Evolutionary conservation across 495 filamentous ascomycete genomes (phyloP).

Genomic region (Endocarpon pusillum): DNA sequence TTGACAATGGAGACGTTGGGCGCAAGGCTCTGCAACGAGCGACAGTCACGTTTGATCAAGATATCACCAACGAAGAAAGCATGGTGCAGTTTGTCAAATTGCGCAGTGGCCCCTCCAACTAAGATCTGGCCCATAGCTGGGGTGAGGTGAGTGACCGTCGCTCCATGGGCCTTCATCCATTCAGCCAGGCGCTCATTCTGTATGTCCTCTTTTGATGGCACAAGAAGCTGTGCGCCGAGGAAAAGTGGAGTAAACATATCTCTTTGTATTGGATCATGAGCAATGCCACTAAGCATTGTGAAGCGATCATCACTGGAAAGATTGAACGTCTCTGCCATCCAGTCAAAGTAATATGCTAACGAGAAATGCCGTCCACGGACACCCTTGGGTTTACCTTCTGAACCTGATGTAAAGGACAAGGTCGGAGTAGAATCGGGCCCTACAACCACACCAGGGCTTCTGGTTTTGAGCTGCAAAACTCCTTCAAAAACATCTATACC

Average conservation of each 20-base stretch:
- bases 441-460: slow-evolving; percentile 57
- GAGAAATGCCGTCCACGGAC: slow-evolving; percentile 80
- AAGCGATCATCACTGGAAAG: slow-evolving; percentile 65
- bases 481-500: slow-evolving; percentile 49
- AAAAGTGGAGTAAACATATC: slow-evolving; percentile 94
- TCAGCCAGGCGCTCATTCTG: slow-evolving; percentile 75
- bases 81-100: slow-evolving; percentile 61
- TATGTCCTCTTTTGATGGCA: slow-evolving; percentile 74
- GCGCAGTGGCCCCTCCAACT: slow-evolving; percentile 61
- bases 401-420: slow-evolving; percentile 70
- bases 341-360: slow-evolving; percentile 72
- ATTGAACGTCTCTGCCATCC: slow-evolving; percentile 77
- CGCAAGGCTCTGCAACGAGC: slow-evolving; percentile 59
- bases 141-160: slow-evolving; percentile 81
- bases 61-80: slow-evolving; percentile 94
- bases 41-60: slow-evolving; percentile 72
- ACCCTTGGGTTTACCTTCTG: slow-evolving; percentile 73
- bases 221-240: slow-evolving; percentile 63
- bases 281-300: slow-evolving; percentile 67
- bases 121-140: slow-evolving; percentile 93
- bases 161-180: slow-evolving; percentile 69
- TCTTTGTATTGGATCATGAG: slow-evolving; percentile 80
- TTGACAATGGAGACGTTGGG: slow-evolving; percentile 68
- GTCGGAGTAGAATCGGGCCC: slow-evolving; percentile 82
- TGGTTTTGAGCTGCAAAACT: slow-evolving; percentile 31